Conservation (phyloP, 306 rosid genomes). For the Pterocarpus santalinus region DNA sequence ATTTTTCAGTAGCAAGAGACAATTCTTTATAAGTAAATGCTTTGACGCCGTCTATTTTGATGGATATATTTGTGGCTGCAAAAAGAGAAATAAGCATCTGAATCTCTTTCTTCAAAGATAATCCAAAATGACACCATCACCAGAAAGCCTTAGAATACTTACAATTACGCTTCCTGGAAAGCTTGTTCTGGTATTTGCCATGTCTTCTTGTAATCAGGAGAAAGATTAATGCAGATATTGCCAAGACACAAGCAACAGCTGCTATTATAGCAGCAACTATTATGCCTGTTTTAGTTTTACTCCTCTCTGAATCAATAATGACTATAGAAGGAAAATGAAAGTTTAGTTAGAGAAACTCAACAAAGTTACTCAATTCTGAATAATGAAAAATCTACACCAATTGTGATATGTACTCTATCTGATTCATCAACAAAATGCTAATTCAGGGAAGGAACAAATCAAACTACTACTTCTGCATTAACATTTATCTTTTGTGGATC, state of each 20-base stretch:
- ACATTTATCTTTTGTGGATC: conserved; percentile 33
- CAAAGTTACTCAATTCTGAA: conserved; percentile 16
- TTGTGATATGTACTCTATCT: conserved; percentile 34
- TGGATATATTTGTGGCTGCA: conserved; percentile 69
- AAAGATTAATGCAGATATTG: conserved; percentile 56
- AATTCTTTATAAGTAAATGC: conserved; percentile 76
- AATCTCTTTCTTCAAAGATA: conserved; percentile 31
- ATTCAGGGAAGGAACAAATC: conserved; percentile 24
- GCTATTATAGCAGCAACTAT: conserved; percentile 59
- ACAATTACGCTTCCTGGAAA: conserved; percentile 67
- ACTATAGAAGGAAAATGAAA: conserved; percentile 50
- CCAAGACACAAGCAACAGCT: conserved; percentile 54
- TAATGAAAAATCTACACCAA: conserved; percentile 9
- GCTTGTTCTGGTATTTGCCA: conserved; percentile 41
- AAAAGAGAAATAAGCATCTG: conserved; percentile 35
- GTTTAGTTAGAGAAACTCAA: conserved; percentile 40
- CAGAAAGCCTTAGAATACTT: conserved; percentile 49
- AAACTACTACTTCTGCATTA: conserved; percentile 15
- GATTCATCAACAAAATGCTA: conserved; percentile 30
- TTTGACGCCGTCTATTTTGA: conserved; percentile 84
- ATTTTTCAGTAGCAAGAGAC: conserved; percentile 73
- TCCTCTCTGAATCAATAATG: conserved; percentile 29
- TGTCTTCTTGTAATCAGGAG: conserved; percentile 58
- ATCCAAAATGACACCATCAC: conserved; percentile 19
- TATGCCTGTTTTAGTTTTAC: conserved; percentile 49